Percentiles rank a stretch among this genome's conserved stretches.
Evolutionary conservation across 805 yeast species (phyloP).

Genomic region (Kockiozyma suomiensis): DNA sequence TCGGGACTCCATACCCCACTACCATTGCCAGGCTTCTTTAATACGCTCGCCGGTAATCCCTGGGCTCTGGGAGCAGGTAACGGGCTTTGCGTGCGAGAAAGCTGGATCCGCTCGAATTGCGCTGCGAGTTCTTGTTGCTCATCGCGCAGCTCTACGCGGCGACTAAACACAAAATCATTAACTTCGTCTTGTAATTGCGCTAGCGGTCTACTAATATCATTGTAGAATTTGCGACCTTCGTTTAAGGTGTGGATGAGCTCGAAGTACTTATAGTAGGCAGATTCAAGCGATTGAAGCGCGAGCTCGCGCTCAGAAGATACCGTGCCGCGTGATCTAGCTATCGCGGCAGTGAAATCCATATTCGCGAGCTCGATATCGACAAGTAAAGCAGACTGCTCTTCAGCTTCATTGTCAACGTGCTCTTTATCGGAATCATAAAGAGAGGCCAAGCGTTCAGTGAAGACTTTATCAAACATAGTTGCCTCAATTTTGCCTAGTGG

Average conservation of each 20-base stretch:
- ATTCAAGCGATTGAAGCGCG: conserved; percentile 56
- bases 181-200: conserved; percentile 52
- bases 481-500: conserved; percentile 30
- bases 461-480: conserved; percentile 37
- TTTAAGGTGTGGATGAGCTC: conserved; percentile 62
- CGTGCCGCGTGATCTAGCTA: conserved; percentile 31
- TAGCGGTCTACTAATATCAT: conserved; percentile 56
- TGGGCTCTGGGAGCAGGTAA: conserved; percentile 33
- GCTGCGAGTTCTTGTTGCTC: conserved; percentile 44
- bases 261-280: conserved; percentile 52
- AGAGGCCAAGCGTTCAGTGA: conserved; percentile 40
- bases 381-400: conserved; percentile 47
- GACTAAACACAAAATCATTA: conserved; percentile 53
- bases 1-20: conserved; percentile 28
- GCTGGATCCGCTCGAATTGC: conserved; percentile 2
- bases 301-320: conserved; percentile 49
- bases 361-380: conserved; percentile 43
- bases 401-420: conserved; percentile 49
- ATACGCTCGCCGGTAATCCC: conserved; percentile 27
- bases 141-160: conserved; percentile 58
- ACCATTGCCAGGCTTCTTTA: conserved; percentile 3
- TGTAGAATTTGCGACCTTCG: conserved; percentile 73
- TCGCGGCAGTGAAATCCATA: conserved; percentile 32
- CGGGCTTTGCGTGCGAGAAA: conserved; percentile 7
- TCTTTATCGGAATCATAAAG: conserved; percentile 55